phyloP scores from a whole-genome alignment of 257 asterid species.

The Pogostemon cablin region DNA sequence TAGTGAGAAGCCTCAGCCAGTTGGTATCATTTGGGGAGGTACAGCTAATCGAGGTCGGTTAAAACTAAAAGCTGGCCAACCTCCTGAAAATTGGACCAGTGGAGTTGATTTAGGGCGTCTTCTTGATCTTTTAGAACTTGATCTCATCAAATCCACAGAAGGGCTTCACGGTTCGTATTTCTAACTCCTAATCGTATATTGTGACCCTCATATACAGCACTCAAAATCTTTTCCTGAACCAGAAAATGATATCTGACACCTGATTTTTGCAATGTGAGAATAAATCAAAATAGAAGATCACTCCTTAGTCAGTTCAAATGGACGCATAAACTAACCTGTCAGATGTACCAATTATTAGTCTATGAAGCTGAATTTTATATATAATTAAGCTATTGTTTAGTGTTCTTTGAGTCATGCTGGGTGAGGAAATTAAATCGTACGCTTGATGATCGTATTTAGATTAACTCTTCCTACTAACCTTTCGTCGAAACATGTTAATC shows the following conservation, averaged over 20 bases:
- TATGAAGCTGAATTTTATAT: no score
- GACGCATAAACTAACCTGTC: no score
- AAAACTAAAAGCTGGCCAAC: constrained; percentile 80
- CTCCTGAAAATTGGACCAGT: constrained; percentile 99
- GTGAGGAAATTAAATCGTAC: background rate
- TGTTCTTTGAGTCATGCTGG: background rate
- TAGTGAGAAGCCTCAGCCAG: constrained; percentile 77
- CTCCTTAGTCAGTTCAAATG: no score
- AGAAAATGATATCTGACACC: background rate
- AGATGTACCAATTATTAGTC: no score
- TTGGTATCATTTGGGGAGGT: constrained; percentile 99
- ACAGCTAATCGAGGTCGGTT: constrained; percentile 95
- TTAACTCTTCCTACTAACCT: background rate
- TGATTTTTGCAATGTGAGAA: background rate
- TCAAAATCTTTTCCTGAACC: background rate
- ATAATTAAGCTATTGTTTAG: no score
- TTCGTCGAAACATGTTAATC: background rate
- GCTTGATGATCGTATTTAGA: background rate
- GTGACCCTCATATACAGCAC: background rate
- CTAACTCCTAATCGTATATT: constrained; percentile 25
- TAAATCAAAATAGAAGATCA: background rate
- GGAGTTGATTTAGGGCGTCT: constrained; percentile 99
- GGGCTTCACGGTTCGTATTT: constrained; percentile 72
- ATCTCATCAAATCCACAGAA: constrained; percentile 67
- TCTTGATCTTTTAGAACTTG: constrained; percentile 94